phyloP scores from a whole-genome alignment of 345 rosid species.

The Stellera chamaejasme region DNA sequence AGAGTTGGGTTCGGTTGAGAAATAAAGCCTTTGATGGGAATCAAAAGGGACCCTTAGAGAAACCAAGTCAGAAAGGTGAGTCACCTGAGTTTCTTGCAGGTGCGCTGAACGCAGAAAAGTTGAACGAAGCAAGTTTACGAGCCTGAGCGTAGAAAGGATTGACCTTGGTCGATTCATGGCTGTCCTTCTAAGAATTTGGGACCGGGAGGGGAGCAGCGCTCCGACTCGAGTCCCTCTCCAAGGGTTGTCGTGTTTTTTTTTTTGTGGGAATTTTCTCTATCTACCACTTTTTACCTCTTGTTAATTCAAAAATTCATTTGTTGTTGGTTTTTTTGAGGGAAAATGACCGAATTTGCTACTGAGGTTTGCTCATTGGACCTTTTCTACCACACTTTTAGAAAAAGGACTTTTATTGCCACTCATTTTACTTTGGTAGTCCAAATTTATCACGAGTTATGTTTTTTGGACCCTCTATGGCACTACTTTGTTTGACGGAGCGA shows the following conservation, averaged over 20 bases:
- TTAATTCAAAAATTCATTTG: too few relatives aligned
- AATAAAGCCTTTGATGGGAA: constrained; percentile 20
- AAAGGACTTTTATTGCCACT: too few relatives aligned
- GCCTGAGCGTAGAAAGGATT: constrained; percentile 27
- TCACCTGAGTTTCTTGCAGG: constrained; percentile 31
- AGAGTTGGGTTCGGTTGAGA: constrained; percentile 40
- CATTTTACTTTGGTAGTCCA: too few relatives aligned
- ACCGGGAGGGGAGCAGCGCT: neutral
- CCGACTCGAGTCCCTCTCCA: neutral
- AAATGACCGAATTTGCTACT: too few relatives aligned
- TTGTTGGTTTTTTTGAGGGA: too few relatives aligned
- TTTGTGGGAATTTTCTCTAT: too few relatives aligned
- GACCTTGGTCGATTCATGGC: constrained; percentile 59
- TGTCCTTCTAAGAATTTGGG: neutral
- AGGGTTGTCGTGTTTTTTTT: constrained; percentile 11
- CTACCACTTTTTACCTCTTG: too few relatives aligned
- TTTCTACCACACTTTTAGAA: too few relatives aligned
- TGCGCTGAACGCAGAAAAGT: constrained; percentile 25
- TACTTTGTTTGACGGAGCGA: too few relatives aligned
- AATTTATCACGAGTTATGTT: too few relatives aligned
- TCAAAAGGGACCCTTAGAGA: constrained; percentile 9
- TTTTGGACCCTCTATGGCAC: too few relatives aligned
- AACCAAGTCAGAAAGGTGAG: constrained; percentile 18
- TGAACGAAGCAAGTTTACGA: constrained; percentile 27
- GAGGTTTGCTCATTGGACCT: too few relatives aligned